phyloP scores from a whole-genome alignment of 2,329 filamentous ascomycete genomes.

The Diaporthe destruens region DNA sequence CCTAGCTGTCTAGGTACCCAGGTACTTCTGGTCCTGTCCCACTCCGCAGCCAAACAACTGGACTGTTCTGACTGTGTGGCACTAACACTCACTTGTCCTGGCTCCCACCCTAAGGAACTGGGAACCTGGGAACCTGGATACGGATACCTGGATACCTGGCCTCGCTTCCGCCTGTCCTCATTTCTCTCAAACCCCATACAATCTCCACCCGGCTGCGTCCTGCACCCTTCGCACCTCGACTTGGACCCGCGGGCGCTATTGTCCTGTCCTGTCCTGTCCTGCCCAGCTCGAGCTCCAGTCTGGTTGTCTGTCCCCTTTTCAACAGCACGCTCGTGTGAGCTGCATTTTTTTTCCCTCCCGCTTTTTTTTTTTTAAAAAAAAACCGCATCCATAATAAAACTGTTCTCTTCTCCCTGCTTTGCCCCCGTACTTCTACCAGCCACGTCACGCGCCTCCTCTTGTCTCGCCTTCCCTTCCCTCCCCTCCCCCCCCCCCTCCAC shows the following conservation, averaged over 20 bases:
- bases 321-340: constrained; percentile 41
- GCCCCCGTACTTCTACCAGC: constrained; percentile 39
- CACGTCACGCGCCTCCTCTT: constrained; percentile 37
- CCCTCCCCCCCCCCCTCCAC: constrained; percentile 42
- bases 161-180: constrained; percentile 45
- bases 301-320: constrained; percentile 45
- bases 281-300: constrained; percentile 30
- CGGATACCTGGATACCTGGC: constrained; percentile 39
- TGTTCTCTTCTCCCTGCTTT: constrained; percentile 34
- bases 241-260: constrained; percentile 30
- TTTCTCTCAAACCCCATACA: constrained; percentile 44
- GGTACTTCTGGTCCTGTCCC: constrained; percentile 1
- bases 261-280: constrained; percentile 14
- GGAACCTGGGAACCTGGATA: constrained; percentile 1
- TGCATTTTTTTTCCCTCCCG: constrained; percentile 37
- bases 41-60: not conserved
- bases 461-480: constrained; percentile 41
- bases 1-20: not conserved
- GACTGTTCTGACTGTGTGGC: constrained; percentile 5
- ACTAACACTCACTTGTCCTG: constrained; percentile 19
- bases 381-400: constrained; percentile 40
- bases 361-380: constrained; percentile 6
- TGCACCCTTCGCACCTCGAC: constrained; percentile 37
- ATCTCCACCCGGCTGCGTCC: constrained; percentile 46
- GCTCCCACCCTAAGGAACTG: constrained; percentile 13